Evolutionary conservation across 177 flowering plant species (phyloP).

Genomic region (Vitis hybrid): DNA sequence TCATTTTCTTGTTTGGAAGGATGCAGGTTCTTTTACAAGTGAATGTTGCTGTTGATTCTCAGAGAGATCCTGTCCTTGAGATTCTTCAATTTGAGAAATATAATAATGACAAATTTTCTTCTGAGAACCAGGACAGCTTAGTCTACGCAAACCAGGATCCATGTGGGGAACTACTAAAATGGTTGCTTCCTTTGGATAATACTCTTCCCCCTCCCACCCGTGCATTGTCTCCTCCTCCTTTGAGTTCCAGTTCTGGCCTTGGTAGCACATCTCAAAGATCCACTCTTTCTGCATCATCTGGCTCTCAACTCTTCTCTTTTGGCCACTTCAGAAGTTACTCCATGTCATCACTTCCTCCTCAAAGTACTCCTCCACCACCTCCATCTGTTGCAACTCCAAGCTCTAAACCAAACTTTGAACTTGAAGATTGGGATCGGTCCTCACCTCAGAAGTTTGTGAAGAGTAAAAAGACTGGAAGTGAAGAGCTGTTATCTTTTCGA

Average conservation of each 20-base stretch:
- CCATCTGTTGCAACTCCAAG: constrained; percentile 41
- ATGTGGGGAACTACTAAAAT: constrained; percentile 74
- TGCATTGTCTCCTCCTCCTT: constrained; percentile 64
- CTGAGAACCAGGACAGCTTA: constrained; percentile 29
- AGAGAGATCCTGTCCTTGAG: constrained; percentile 77
- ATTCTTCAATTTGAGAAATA: constrained; percentile 92
- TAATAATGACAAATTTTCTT: constrained; percentile 30
- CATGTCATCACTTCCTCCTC: constrained; percentile 94
- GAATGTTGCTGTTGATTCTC: constrained; percentile 64
- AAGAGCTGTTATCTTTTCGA: constrained; percentile 76
- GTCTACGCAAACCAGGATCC: constrained; percentile 49
- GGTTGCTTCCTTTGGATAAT: constrained; percentile 91
- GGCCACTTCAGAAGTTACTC: constrained; percentile 92
- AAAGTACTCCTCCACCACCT: constrained; percentile 41
- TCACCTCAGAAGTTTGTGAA: constrained; percentile 47
- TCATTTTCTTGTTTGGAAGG: constrained; percentile 66
- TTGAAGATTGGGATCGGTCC: constrained; percentile 71
- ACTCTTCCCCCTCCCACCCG: constrained; percentile 56
- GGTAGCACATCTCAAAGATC: constrained; percentile 51
- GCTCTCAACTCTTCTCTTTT: constrained; percentile 84
- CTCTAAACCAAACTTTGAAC: constrained; percentile 55
- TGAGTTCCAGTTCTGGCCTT: constrained; percentile 47
- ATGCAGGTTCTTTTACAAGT: constrained; percentile 95
- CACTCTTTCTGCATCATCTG: constrained; percentile 49
- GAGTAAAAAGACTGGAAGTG: constrained; percentile 48